phyloP scores from a whole-genome alignment of 192 early-diverging fungal species.

The Bifiguratus adelaidae region DNA sequence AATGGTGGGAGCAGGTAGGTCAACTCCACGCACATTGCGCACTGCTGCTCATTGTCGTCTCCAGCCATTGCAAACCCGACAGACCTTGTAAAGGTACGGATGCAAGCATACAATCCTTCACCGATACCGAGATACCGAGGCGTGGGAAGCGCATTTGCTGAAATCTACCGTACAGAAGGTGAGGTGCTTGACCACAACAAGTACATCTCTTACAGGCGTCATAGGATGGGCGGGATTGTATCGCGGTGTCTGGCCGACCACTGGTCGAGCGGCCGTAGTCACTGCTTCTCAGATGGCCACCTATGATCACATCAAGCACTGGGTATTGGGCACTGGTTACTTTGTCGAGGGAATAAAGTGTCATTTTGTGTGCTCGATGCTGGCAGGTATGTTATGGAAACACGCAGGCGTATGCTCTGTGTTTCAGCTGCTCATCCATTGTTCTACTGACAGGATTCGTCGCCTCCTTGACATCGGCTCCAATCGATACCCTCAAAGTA shows the following conservation, averaged over 20 bases:
- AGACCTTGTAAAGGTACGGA: slow-evolving; percentile 24
- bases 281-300: slow-evolving; percentile 36
- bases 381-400: slow-evolving; percentile 17
- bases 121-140: slow-evolving; percentile 17
- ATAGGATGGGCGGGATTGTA: slow-evolving; percentile 31
- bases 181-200: too few species aligned
- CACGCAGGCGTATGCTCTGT: not conserved
- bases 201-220: too few species aligned
- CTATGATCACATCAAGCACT: slow-evolving; percentile 38
- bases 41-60: too few species aligned
- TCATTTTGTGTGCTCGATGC: slow-evolving; percentile 22
- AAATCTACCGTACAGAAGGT: slow-evolving; percentile 20
- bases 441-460: slow-evolving; percentile 9
- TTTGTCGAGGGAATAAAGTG: slow-evolving; percentile 23
- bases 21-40: too few species aligned
- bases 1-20: slow-evolving; percentile 12
- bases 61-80: slow-evolving; percentile 25
- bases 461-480: slow-evolving; percentile 18
- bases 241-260: slow-evolving; percentile 33
- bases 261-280: slow-evolving; percentile 28
- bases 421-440: not conserved
- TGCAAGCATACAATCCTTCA: slow-evolving; percentile 22
- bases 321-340: slow-evolving; percentile 14
- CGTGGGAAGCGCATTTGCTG: slow-evolving; percentile 12
- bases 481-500: slow-evolving; percentile 22